These are phyloP conservation scores for Ophiostoma quercus DNA, from an alignment of 2,329 filamentous ascomycete species.

Conservation along the genomic window DNA sequence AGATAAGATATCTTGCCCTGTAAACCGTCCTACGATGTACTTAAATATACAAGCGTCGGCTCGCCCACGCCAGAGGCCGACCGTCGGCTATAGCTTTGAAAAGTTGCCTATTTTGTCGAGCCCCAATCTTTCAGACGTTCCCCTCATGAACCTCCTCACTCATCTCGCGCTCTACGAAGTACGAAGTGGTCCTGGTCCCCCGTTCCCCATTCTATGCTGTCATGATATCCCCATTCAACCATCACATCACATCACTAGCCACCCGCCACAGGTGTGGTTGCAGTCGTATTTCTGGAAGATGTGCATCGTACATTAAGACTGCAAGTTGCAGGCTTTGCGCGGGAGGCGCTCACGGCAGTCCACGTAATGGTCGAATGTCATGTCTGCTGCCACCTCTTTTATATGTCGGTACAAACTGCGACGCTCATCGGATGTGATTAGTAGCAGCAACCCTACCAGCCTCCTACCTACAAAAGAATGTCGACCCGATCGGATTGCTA, in stretches of 20 bases:
- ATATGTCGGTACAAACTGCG: slow-evolving; percentile 8
- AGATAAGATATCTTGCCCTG: background rate
- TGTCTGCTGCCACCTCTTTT: background rate
- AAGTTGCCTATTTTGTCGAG: slow-evolving; percentile 6
- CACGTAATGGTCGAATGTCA: slow-evolving; percentile 1
- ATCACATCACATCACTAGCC: background rate
- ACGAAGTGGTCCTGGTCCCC: background rate
- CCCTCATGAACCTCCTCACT: background rate
- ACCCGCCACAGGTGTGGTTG: slow-evolving; percentile 9
- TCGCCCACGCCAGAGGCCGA: slow-evolving; percentile 1
- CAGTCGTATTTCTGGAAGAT: slow-evolving; percentile 10
- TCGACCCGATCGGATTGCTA: background rate
- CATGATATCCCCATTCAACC: background rate
- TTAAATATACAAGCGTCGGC: background rate
- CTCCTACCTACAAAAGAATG: background rate
- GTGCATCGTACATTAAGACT: background rate
- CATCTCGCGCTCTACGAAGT: background rate
- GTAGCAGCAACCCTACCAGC: background rate
- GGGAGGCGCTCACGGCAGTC: slow-evolving; percentile 7
- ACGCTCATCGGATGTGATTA: background rate
- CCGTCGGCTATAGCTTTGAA: background rate
- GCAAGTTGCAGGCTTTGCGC: background rate
- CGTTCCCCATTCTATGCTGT: background rate
- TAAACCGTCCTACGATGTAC: background rate
- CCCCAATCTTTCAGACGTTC: background rate